phyloP scores from a whole-genome alignment of 2,329 filamentous ascomycete species.

The Cladosporium sp. region DNA sequence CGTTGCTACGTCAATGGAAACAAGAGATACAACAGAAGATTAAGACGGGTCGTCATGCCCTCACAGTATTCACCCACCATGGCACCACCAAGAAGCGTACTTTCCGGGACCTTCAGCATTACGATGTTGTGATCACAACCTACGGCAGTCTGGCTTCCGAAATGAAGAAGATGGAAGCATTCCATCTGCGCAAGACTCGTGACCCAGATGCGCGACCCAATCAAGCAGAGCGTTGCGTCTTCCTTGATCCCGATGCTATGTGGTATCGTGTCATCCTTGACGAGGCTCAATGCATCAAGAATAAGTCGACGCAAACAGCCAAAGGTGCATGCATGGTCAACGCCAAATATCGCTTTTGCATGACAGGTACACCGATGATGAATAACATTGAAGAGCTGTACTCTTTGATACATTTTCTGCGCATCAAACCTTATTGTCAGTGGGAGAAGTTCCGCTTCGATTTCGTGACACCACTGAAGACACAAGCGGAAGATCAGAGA shows the following conservation, averaged over 20 bases:
- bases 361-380: slow-evolving; percentile 86
- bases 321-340: slow-evolving; percentile 57
- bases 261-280: slow-evolving; percentile 71
- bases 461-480: slow-evolving; percentile 52
- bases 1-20: slow-evolving; percentile 79
- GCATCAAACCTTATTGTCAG: slow-evolving; percentile 69
- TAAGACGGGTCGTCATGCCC: slow-evolving; percentile 48
- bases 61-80: slow-evolving; percentile 69
- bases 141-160: slow-evolving; percentile 69
- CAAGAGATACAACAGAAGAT: slow-evolving; percentile 72
- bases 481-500: slow-evolving; percentile 25
- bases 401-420: slow-evolving; percentile 71
- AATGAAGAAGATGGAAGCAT: slow-evolving; percentile 55
- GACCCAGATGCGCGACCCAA: slow-evolving; percentile 36
- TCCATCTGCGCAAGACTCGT: slow-evolving; percentile 48
- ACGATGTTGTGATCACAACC: slow-evolving; percentile 75
- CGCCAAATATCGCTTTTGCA: slow-evolving; percentile 64
- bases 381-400: slow-evolving; percentile 75
- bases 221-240: slow-evolving; percentile 29
- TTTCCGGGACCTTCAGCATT: slow-evolving; percentile 59
- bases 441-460: slow-evolving; percentile 59
- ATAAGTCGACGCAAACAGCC: slow-evolving; percentile 59
- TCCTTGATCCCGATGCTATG: slow-evolving; percentile 50
- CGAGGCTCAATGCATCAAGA: slow-evolving; percentile 79
- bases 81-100: slow-evolving; percentile 52